phyloP scores from a whole-genome alignment of 192 early-diverging fungal species.

The Pecoramyces ruminantium region DNA sequence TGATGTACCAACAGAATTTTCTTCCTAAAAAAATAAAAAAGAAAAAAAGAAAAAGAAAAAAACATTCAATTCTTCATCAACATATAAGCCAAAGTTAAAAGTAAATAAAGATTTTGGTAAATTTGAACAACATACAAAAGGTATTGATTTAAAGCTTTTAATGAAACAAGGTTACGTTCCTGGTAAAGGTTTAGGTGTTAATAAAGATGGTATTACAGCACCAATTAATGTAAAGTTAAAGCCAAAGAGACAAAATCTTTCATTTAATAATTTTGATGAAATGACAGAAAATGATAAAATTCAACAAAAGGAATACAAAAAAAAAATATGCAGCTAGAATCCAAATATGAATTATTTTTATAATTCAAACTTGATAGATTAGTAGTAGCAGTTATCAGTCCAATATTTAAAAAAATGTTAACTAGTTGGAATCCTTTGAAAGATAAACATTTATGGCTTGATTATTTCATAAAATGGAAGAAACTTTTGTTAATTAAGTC shows the following conservation, averaged over 20 bases:
- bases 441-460: conserved; percentile 30
- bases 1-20: not conserved
- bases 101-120: conserved; percentile 62
- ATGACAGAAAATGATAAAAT: conserved; percentile 44
- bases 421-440: conserved; percentile 46
- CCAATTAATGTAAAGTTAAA: conserved; percentile 79
- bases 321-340: conserved; percentile 16
- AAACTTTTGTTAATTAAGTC: conserved; percentile 23
- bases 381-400: conserved; percentile 36
- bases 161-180: conserved; percentile 76
- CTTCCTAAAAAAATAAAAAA: not conserved
- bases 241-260: conserved; percentile 63
- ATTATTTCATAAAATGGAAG: conserved; percentile 34
- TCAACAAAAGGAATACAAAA: conserved; percentile 14
- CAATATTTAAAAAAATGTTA: conserved; percentile 23
- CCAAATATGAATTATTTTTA: conserved; percentile 36
- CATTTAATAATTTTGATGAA: conserved; percentile 65
- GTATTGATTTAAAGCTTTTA: conserved; percentile 68
- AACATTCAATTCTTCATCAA: not conserved
- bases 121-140: conserved; percentile 57
- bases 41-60: not conserved
- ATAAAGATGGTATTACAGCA: conserved; percentile 70
- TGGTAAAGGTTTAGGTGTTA: conserved; percentile 77
- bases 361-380: conserved; percentile 44
- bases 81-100: not conserved